A percentile compares a stretch with the other conserved stretches of the same genome.
These are phyloP conservation scores for Pisolithus albus DNA, from an alignment of 768 basidiomycete genomes.

Conservation along the genomic window DNA sequence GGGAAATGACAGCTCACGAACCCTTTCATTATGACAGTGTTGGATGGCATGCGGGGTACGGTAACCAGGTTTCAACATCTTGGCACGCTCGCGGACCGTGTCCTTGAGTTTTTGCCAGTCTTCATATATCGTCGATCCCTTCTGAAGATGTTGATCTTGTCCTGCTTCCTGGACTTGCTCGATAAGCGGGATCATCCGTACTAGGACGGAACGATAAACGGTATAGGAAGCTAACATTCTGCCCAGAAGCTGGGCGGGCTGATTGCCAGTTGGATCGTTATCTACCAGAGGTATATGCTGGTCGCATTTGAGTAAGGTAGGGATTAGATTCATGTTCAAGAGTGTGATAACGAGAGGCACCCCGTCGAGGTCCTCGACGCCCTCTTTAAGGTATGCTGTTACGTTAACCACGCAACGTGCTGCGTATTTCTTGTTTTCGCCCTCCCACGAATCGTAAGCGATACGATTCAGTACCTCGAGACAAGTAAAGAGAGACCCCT, in stretches of 20 bases:
- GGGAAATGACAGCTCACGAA: background rate
- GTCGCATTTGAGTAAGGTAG: constrained; percentile 21
- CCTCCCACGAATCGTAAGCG: constrained; percentile 11
- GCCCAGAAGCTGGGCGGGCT: constrained; percentile 9
- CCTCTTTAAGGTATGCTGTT: constrained; percentile 9
- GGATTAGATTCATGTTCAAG: constrained; percentile 14
- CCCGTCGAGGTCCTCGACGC: constrained; percentile 20
- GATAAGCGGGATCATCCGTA: constrained; percentile 7
- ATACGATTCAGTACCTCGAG: constrained; percentile 17
- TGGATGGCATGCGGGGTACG: constrained; percentile 16
- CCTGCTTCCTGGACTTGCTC: constrained; percentile 3
- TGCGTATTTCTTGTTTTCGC: constrained; percentile 8
- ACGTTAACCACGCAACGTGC: constrained; percentile 19
- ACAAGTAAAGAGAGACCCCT: constrained; percentile 19
- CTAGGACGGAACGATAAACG: constrained; percentile 19
- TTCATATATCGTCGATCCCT: constrained; percentile 12
- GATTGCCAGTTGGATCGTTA: constrained; percentile 2
- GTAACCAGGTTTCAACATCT: constrained; percentile 12
- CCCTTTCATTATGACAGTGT: constrained; percentile 22
- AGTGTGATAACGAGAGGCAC: constrained; percentile 22
- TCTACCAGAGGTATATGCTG: constrained; percentile 14
- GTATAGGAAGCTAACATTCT: constrained; percentile 19
- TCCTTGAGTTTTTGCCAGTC: constrained; percentile 19
- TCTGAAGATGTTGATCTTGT: constrained; percentile 9
- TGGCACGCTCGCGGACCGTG: constrained; percentile 13